Evolutionary conservation across 768 basidiomycete genomes (phyloP), one percentile per base, ranked within the genome.

Genomic region (Psilocybe subaeruginosa): DNA sequence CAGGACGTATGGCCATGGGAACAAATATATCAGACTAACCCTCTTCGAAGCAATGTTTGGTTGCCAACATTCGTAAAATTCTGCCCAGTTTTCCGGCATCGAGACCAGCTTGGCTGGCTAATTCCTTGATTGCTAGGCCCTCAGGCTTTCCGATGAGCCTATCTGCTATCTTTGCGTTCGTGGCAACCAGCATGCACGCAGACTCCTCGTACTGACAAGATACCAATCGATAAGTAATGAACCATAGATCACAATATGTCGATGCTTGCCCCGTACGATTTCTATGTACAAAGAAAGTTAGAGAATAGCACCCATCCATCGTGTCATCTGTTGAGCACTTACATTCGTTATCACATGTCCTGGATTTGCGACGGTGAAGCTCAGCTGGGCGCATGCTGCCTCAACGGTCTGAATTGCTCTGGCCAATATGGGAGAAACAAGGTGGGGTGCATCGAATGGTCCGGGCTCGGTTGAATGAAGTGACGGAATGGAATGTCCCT

Each of bases 31-130:
- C 27, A 47, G 58, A 8, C 63, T 8, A 11, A 79, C 77, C 72
- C 73, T 80, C 79, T 37, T 67, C 61, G 65, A 78, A 80, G 47
- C 70, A 68, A 54, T 79, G 77, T 46, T 71, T 76, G 1, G 74
- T 74, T 5, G 74, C 70, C 8, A 80, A 66, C 12, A 72, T 51
- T 1, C 78, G 68, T 33, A 80, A 60, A 30, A 78, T 69, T 3
- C 77, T 69, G 3, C 67, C 68, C 8, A 79, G 66, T 52, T 80
- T 80, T 2, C 62, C 69, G 0, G 59, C 54, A 9, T 78, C 73
- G 11, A 77, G 50, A 2, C 69, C 67, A 2, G 75, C 53, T 17
- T 63, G 58, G 4, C 60, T 51, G 9, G 69, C 66, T 0, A 80
- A 56, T 11, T 74, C 5, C 3, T 58, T 30, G 35, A 75, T 67